A percentile compares a stretch with the other conserved stretches of the same genome.
phyloP scores from a whole-genome alignment of 2,329 filamentous ascomycete genomes.

The Aspergillus hiratsukae region DNA sequence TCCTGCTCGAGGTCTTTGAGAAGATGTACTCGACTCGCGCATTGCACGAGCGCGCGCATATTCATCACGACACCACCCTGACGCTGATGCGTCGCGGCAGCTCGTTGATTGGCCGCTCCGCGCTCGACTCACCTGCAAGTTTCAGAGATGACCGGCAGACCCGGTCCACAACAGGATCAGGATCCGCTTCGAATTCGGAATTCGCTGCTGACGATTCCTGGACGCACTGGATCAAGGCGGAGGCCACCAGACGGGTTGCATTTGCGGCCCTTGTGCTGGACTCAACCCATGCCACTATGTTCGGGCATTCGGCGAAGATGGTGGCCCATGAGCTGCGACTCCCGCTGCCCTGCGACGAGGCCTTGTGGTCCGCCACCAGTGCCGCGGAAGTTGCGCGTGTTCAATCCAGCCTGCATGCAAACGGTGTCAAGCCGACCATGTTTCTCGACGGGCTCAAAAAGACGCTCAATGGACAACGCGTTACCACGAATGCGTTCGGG shows the following conservation, averaged over 20 bases:
- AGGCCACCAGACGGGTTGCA: conserved; percentile 81
- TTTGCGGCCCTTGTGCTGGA: conserved; percentile 95
- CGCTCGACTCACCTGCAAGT: conserved; percentile 77
- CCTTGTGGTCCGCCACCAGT: conserved; percentile 84
- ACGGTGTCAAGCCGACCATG: conserved; percentile 76
- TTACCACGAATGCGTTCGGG: conserved; percentile 89
- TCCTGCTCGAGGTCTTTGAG: conserved; percentile 89
- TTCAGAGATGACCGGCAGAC: conserved; percentile 57
- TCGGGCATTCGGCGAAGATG: conserved; percentile 95
- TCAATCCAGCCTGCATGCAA: conserved; percentile 72
- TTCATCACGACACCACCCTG: conserved; percentile 92
- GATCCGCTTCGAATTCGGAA: conserved; percentile 49
- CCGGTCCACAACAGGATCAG: conserved; percentile 34
- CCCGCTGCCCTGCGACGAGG: conserved; percentile 86
- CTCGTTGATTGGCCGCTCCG: conserved; percentile 80
- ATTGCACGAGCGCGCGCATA: conserved; percentile 89
- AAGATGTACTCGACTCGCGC: conserved; percentile 95
- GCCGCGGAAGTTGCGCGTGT: conserved; percentile 80
- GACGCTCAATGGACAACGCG: conserved; percentile 77
- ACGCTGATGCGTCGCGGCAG: conserved; percentile 92
- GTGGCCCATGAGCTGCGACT: conserved; percentile 92
- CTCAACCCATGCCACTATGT: conserved; percentile 95
- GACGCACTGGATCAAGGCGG: conserved; percentile 93
- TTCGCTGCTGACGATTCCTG: conserved; percentile 80
- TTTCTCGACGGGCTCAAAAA: conserved; percentile 90